Conservation (phyloP, 192 early-diverging fungal species). For the Coemansia sp. region DNA sequence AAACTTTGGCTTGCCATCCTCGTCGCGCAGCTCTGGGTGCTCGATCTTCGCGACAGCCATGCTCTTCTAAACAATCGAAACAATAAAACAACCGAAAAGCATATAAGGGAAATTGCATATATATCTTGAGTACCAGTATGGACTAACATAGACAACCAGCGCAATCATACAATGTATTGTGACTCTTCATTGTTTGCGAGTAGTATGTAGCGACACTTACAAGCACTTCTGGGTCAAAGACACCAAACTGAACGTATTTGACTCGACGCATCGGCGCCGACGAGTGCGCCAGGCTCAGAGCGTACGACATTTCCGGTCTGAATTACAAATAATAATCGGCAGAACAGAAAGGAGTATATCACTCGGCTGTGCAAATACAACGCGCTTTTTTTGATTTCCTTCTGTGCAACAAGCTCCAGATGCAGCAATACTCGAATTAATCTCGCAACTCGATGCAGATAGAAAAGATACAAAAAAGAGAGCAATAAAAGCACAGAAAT, state of each 20-base stretch:
- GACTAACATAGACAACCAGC: too few relatives aligned
- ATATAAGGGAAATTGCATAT: background rate
- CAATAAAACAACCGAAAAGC: background rate
- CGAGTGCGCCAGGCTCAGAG: constrained; percentile 37
- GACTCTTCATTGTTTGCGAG: background rate
- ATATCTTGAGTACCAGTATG: background rate
- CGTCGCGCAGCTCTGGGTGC: constrained; percentile 83
- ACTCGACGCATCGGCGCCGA: constrained; percentile 70
- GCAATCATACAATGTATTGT: too few relatives aligned
- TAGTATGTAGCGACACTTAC: constrained; percentile 60
- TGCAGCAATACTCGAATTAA: background rate
- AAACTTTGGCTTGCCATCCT: constrained; percentile 77
- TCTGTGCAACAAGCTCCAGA: constrained; percentile 1
- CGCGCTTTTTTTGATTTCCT: background rate
- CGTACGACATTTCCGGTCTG: constrained; percentile 37
- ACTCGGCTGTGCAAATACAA: background rate
- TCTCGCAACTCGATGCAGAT: background rate
- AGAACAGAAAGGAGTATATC: background rate
- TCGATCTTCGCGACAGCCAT: constrained; percentile 97
- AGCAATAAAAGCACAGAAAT: background rate
- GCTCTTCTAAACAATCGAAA: constrained; percentile 69
- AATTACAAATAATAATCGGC: background rate
- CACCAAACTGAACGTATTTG: constrained; percentile 91
- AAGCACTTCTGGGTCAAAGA: constrained; percentile 95
- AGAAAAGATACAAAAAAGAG: background rate